Percentiles rank a stretch among this genome's conserved stretches.
These are phyloP conservation scores for Kokia cookei DNA, from an alignment of 441 rosid species.

Conservation along the genomic window DNA sequence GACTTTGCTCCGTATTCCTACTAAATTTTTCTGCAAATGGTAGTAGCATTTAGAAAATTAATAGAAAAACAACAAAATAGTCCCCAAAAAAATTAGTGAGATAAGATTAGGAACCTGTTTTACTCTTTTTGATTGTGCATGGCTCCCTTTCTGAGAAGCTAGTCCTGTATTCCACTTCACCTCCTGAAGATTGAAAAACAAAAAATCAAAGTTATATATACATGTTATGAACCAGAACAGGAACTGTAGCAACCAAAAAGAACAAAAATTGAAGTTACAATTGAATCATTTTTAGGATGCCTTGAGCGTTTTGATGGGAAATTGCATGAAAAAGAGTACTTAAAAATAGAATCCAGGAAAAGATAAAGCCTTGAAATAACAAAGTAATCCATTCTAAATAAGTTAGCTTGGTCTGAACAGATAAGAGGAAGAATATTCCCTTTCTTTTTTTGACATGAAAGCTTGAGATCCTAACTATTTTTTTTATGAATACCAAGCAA, in stretches of 20 bases:
- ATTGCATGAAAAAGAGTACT: slow-evolving; percentile 9
- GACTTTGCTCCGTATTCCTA: slow-evolving; percentile 60
- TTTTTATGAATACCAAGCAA: not conserved
- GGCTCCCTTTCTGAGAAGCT: slow-evolving; percentile 89
- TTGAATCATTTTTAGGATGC: slow-evolving; percentile 3
- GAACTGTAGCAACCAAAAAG: not conserved
- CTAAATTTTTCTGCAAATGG: slow-evolving; percentile 53
- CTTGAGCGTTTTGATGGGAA: slow-evolving; percentile 6
- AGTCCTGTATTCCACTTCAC: slow-evolving; percentile 65
- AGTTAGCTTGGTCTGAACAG: not conserved
- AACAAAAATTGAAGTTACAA: not conserved
- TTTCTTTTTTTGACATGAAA: not conserved
- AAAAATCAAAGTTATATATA: not conserved
- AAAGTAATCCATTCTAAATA: not conserved
- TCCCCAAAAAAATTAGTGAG: not conserved
- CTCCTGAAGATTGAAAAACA: slow-evolving; percentile 33
- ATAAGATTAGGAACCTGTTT: slow-evolving; percentile 45
- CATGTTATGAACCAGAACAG: not conserved
- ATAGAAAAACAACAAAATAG: not conserved
- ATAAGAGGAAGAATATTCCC: not conserved
- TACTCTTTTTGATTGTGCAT: slow-evolving; percentile 69
- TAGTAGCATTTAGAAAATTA: not conserved
- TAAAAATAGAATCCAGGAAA: slow-evolving; percentile 9
- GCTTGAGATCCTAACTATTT: not conserved
- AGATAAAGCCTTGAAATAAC: slow-evolving; percentile 1